Evolutionary conservation across 495 filamentous ascomycete species (phyloP), one percentile per base, ranked within the genome.

Genomic region (Ascodesmis nigricans): DNA sequence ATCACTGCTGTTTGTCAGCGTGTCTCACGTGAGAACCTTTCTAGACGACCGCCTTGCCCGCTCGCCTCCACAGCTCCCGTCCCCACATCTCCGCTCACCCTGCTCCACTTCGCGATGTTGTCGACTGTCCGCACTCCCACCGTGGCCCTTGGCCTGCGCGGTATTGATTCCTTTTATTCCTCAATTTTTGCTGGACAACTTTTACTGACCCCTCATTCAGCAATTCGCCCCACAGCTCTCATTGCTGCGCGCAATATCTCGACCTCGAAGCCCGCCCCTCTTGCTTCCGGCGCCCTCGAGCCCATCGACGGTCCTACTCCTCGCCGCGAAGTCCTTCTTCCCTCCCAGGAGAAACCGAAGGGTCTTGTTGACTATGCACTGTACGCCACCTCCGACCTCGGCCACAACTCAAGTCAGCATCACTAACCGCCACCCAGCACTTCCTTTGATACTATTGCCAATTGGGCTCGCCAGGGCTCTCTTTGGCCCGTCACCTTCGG

Each of bases 401-500:
- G 7, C 8, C 22, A n/a, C 7, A 4, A 5, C 3, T 29, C 10
- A 9, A 4, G 11, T 15, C 19, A 16, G 23, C 21, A 15, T 17
- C 36, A 18, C 15, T 26, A n/a, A n/a, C 20, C 11, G 18, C 1
- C n/a, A 27, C 34, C 10, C 47, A 91, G 80, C 40, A 91, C 83
- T 10, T 83, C 83, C 7, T 68, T 93, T 46, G 83, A 93, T 56
- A 73, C 78, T 57, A 67, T 91, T 51, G 62, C 81, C 53, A 93
- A 93, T 60, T 93, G 83, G 83, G 79, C 76, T 21, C 80, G 83
- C 24, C 83, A 93, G 57, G 69, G 70, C 37, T 93, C 83, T 11
- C 62, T 93, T 35, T 93, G 83, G 83, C 83, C 83, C 50, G 90
- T 93, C 80, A 93, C 83, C 15, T 93, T 93, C 61, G 83, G 83